Percentiles rank a stretch among this genome's conserved stretches.
Conservation (phyloP, 2,329 filamentous ascomycete genomes). For the Niveomyces coronatus region DNA sequence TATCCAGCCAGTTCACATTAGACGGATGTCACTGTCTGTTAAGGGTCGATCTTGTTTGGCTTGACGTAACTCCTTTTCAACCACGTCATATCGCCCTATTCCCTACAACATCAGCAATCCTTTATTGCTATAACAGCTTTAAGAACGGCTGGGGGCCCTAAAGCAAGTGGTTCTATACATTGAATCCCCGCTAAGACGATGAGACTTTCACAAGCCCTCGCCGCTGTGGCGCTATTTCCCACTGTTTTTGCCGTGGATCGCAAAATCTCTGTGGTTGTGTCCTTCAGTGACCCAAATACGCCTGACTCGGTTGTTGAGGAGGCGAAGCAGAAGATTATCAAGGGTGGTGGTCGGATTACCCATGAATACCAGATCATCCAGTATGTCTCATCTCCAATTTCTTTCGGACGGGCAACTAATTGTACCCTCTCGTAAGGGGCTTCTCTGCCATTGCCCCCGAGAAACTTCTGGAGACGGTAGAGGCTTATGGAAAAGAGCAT, state of each 20-base stretch:
- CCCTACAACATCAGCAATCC: background rate
- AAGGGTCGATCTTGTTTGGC: too few species aligned
- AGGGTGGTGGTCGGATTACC: slow-evolving; percentile 66
- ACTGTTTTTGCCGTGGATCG: slow-evolving; percentile 52
- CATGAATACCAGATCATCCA: slow-evolving; percentile 62
- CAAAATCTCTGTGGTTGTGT: slow-evolving; percentile 68
- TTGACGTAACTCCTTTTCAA: background rate
- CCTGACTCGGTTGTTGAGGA: slow-evolving; percentile 57
- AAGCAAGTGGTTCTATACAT: background rate
- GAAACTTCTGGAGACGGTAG: slow-evolving; percentile 57
- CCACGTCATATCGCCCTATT: background rate
- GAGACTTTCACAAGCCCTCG: slow-evolving; percentile 40
- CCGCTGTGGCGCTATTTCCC: slow-evolving; percentile 47
- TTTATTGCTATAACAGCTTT: background rate
- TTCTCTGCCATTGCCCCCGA: slow-evolving; percentile 67
- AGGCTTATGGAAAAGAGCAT: slow-evolving; percentile 44
- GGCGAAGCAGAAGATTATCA: slow-evolving; percentile 60
- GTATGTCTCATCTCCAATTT: slow-evolving; percentile 35
- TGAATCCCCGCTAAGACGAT: slow-evolving; percentile 45
- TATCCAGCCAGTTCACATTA: too few species aligned
- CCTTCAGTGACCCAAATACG: slow-evolving; percentile 56
- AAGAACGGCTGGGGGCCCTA: background rate
- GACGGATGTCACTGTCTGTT: too few species aligned
- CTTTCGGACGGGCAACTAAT: background rate
- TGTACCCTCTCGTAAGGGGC: slow-evolving; percentile 42